These are phyloP conservation scores for Fomitiporia mediterranea DNA, from an alignment of 1,284 basidiomycete genomes.

Conservation along the genomic window DNA sequence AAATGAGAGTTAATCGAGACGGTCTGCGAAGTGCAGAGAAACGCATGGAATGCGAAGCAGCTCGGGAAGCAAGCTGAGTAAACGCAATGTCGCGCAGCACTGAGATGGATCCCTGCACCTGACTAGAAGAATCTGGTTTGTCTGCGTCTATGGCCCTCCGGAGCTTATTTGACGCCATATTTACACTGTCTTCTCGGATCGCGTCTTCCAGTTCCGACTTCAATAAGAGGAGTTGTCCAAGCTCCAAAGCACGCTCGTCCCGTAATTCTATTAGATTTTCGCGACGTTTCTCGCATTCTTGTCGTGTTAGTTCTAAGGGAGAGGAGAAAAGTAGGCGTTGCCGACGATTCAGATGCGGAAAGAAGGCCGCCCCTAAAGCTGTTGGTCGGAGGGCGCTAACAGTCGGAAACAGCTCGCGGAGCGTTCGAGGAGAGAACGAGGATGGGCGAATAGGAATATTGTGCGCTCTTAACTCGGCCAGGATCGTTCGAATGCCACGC, in stretches of 20 bases:
- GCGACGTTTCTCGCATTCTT: slow-evolving; percentile 62
- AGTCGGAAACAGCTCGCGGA: slow-evolving; percentile 47
- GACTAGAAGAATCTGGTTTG: background rate
- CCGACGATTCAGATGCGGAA: slow-evolving; percentile 43
- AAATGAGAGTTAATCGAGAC: slow-evolving; percentile 50
- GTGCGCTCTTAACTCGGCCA: slow-evolving; percentile 40
- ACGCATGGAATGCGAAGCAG: slow-evolving; percentile 29
- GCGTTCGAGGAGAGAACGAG: slow-evolving; percentile 44
- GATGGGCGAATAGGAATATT: slow-evolving; percentile 46
- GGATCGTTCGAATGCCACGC: slow-evolving; percentile 38
- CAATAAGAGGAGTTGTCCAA: slow-evolving; percentile 54
- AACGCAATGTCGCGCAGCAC: slow-evolving; percentile 23
- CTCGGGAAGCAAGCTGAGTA: slow-evolving; percentile 29
- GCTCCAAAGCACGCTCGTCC: slow-evolving; percentile 56
- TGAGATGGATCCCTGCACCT: slow-evolving; percentile 6
- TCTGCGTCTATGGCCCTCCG: background rate
- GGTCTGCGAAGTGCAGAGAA: slow-evolving; percentile 49
- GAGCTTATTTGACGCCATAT: background rate
- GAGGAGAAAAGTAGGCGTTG: slow-evolving; percentile 28
- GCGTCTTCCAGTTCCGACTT: slow-evolving; percentile 37
- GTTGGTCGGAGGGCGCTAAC: slow-evolving; percentile 39
- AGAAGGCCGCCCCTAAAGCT: slow-evolving; percentile 49
- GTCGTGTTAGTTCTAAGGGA: slow-evolving; percentile 51
- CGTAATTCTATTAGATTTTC: slow-evolving; percentile 53
- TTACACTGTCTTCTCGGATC: slow-evolving; percentile 7